phyloP scores from a whole-genome alignment of 2,329 filamentous ascomycete genomes.

The Cladophialophora bantiana region DNA sequence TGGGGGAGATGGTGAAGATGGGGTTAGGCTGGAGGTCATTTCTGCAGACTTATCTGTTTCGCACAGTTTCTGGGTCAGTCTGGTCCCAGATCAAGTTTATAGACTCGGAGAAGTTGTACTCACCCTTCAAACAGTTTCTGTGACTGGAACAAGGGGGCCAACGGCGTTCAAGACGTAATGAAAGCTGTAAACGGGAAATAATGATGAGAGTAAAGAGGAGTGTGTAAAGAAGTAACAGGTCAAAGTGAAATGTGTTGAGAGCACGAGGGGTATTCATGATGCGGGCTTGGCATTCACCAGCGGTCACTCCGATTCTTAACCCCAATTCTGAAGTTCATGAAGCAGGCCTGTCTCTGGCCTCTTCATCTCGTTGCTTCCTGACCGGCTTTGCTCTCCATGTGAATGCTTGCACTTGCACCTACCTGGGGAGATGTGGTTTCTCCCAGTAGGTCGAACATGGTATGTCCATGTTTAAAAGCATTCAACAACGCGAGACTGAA shows the following conservation, averaged over 20 bases:
- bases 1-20: slow-evolving; percentile 2
- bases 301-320: slow-evolving; percentile 8
- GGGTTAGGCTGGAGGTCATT: slow-evolving; percentile 21
- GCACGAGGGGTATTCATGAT: slow-evolving; percentile 9
- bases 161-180: background rate
- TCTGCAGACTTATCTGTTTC: slow-evolving; percentile 5
- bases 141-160: background rate
- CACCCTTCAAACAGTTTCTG: slow-evolving; percentile 15
- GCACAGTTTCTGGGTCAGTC: slow-evolving; percentile 8
- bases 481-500: too few species aligned
- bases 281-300: slow-evolving; percentile 17
- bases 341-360: slow-evolving; percentile 6
- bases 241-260: slow-evolving; percentile 17
- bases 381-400: background rate
- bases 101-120: slow-evolving; percentile 7
- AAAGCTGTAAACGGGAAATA: slow-evolving; percentile 15
- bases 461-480: too few species aligned
- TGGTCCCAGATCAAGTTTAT: slow-evolving; percentile 5
- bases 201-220: background rate
- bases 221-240: slow-evolving; percentile 4
- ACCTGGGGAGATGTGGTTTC: background rate
- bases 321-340: background rate
- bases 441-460: too few species aligned
- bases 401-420: background rate
- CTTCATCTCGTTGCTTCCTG: slow-evolving; percentile 1